Percentiles rank a stretch among this genome's conserved stretches.
Evolutionary conservation across 148 eudicot genomes (phyloP).

Genomic region (Silene conica): DNA sequence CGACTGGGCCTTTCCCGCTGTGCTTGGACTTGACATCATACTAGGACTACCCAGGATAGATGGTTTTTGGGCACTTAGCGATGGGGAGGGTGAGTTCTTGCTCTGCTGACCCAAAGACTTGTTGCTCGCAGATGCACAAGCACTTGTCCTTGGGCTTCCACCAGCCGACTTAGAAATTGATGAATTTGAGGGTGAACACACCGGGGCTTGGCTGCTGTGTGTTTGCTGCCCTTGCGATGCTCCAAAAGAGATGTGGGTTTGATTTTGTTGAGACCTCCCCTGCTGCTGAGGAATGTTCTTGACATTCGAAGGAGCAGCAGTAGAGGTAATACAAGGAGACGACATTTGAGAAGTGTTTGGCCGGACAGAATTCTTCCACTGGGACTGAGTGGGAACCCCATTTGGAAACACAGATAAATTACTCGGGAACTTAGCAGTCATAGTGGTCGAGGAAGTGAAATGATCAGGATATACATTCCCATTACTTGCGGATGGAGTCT

Average conservation of each 20-base stretch:
- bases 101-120: slow-evolving; percentile 51
- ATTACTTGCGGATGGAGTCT: slow-evolving; percentile 45
- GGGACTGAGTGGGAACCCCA: slow-evolving; percentile 54
- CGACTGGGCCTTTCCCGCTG: slow-evolving; percentile 41
- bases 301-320: slow-evolving; percentile 41
- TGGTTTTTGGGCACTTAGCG: slow-evolving; percentile 48
- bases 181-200: slow-evolving; percentile 77
- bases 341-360: slow-evolving; percentile 48
- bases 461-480: slow-evolving; percentile 58
- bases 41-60: slow-evolving; percentile 81
- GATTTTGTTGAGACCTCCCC: slow-evolving; percentile 54
- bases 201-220: slow-evolving; percentile 48
- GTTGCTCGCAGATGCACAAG: slow-evolving; percentile 21
- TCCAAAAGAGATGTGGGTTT: slow-evolving; percentile 83
- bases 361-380: slow-evolving; percentile 67
- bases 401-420: slow-evolving; percentile 46
- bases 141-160: slow-evolving; percentile 68
- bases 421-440: slow-evolving; percentile 53
- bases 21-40: slow-evolving; percentile 30
- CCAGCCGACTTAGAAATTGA: slow-evolving; percentile 73
- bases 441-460: slow-evolving; percentile 45
- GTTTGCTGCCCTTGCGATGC: slow-evolving; percentile 56
- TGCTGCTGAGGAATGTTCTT: slow-evolving; percentile 55
- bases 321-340: slow-evolving; percentile 34
- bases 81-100: slow-evolving; percentile 41